phyloP scores from a whole-genome alignment of 495 filamentous ascomycete species.

The Neurospora tetraspora region DNA sequence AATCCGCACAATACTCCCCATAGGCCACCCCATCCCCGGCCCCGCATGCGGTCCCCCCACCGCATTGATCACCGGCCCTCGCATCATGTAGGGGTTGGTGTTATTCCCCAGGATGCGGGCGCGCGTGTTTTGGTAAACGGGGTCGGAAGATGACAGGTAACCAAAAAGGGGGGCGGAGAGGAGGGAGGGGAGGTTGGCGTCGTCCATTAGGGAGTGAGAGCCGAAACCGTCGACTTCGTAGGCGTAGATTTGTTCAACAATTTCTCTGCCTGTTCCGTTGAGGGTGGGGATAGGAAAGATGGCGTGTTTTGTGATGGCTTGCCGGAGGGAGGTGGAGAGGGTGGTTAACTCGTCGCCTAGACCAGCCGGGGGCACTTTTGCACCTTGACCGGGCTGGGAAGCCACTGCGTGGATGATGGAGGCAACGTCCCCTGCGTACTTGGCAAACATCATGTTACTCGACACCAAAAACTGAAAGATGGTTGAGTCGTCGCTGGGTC shows the following conservation, averaged over 20 bases:
- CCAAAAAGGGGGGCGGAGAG: constrained; percentile 44
- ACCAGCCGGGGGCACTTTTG: constrained; percentile 7
- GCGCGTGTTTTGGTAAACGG: constrained; percentile 43
- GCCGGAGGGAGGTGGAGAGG: constrained; percentile 35
- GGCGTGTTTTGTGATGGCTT: constrained; percentile 41
- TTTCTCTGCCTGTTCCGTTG: not conserved
- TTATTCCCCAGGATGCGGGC: constrained; percentile 31
- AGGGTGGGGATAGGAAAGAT: constrained; percentile 22
- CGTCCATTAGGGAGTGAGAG: constrained; percentile 46
- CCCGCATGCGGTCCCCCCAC: constrained; percentile 49
- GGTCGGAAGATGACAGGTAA: constrained; percentile 33
- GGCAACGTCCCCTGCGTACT: constrained; percentile 37
- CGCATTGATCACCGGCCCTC: constrained; percentile 40
- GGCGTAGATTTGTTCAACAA: constrained; percentile 40
- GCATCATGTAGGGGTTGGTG: constrained; percentile 48
- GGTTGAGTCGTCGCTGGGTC: constrained; percentile 51
- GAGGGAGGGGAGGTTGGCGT: constrained; percentile 51
- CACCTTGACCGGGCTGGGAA: not conserved
- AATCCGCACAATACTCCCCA: constrained; percentile 42
- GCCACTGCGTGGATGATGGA: constrained; percentile 32
- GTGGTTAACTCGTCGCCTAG: constrained; percentile 39
- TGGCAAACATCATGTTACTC: constrained; percentile 60
- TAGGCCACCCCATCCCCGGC: constrained; percentile 49
- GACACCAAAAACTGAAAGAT: constrained; percentile 53
- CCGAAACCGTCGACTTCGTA: constrained; percentile 55